phyloP scores from a whole-genome alignment of 495 filamentous ascomycete species.

The Bryoglossum gracile region DNA sequence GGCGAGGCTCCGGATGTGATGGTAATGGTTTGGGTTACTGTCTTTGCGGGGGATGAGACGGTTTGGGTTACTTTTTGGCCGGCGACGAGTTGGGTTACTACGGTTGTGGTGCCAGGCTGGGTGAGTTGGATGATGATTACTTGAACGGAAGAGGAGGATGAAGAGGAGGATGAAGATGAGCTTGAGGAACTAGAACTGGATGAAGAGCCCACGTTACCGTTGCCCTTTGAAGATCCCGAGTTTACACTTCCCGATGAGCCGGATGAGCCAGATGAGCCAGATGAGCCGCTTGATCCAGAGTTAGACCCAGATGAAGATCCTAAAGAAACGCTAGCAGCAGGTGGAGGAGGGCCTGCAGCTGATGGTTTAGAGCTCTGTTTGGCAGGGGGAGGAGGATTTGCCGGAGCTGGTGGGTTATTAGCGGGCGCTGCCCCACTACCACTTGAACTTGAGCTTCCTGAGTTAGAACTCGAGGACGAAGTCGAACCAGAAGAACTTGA shows the following conservation, averaged over 20 bases:
- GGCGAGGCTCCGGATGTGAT: conserved; percentile 4
- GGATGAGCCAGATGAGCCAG: background rate
- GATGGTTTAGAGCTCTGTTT: too few species aligned
- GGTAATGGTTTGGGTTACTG: conserved; percentile 13
- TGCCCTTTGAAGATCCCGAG: too few species aligned
- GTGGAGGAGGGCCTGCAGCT: too few species aligned
- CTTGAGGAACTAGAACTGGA: conserved; percentile 2
- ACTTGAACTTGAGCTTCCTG: background rate
- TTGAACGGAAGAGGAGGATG: conserved; percentile 10
- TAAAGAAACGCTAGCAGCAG: background rate
- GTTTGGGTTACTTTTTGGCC: conserved; percentile 10
- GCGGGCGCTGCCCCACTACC: background rate
- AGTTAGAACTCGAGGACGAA: background rate
- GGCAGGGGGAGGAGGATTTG: background rate
- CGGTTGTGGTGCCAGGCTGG: conserved; percentile 8
- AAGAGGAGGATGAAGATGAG: conserved; percentile 5
- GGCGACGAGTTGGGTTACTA: conserved; percentile 2
- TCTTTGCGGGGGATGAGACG: conserved; percentile 10
- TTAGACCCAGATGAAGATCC: background rate
- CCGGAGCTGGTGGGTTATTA: background rate
- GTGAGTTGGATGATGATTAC: conserved; percentile 14
- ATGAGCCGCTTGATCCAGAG: background rate
- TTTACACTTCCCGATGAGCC: conserved; percentile 9
- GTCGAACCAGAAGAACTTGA: background rate
- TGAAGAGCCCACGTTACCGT: conserved; percentile 3